Percentiles rank a stretch among this genome's conserved stretches.
These are phyloP conservation scores for Schwanniomyces vanrijiae DNA, from an alignment of 805 yeast species.

Conservation along the genomic window DNA sequence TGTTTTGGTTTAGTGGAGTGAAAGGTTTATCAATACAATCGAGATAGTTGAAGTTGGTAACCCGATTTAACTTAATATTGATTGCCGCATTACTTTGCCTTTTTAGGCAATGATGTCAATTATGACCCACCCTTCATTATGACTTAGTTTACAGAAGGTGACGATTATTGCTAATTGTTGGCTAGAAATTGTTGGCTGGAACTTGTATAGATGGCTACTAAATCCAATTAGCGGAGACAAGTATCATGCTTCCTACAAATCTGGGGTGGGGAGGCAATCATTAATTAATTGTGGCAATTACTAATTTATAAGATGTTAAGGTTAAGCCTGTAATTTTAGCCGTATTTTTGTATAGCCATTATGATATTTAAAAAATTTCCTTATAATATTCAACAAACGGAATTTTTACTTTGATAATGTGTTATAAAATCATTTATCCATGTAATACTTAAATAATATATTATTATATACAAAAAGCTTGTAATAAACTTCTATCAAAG, in stretches of 20 bases:
- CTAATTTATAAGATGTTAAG: too few species aligned
- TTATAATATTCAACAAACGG: too few species aligned
- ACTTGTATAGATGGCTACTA: too few species aligned
- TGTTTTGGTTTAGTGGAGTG: background rate
- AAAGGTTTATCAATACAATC: background rate
- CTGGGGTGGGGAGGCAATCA: too few species aligned
- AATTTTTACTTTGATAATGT: too few species aligned
- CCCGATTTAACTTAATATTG: background rate
- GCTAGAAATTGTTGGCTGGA: too few species aligned
- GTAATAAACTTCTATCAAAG: slow-evolving; percentile 1
- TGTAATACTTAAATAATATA: background rate
- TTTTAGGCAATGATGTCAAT: background rate
- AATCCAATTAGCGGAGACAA: too few species aligned
- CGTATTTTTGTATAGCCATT: too few species aligned
- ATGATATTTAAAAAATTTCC: too few species aligned
- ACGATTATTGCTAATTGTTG: background rate
- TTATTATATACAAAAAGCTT: background rate
- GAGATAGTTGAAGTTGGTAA: background rate
- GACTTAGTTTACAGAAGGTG: background rate
- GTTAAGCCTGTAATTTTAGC: too few species aligned
- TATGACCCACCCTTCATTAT: background rate
- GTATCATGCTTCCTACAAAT: too few species aligned
- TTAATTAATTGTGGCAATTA: too few species aligned
- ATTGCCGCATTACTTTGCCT: background rate
- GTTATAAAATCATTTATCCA: background rate